phyloP scores from a whole-genome alignment of 129 eudicot species.

The Erigeron canadensis region DNA sequence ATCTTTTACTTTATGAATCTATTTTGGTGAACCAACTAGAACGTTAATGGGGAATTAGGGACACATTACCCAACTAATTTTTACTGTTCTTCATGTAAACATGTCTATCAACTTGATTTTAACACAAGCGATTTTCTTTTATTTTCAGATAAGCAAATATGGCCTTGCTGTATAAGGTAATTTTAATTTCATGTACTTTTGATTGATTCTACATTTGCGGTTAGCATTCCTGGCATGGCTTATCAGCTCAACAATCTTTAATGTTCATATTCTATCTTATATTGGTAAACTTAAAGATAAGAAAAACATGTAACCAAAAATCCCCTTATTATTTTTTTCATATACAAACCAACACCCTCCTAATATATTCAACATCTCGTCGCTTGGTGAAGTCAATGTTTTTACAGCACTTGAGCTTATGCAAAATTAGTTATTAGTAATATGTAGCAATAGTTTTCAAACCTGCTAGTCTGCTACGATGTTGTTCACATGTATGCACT shows the following conservation, averaged over 20 bases:
- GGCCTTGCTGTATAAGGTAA: slow-evolving; percentile 51
- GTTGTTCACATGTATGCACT: no score
- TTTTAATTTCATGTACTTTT: neutral
- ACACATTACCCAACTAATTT: neutral
- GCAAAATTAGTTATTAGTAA: neutral
- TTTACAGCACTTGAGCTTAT: neutral
- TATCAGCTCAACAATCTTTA: neutral
- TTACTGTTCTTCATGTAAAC: slow-evolving; percentile 1
- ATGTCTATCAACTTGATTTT: neutral
- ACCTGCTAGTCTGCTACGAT: no score
- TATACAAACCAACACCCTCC: no score
- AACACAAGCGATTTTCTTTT: slow-evolving; percentile 2
- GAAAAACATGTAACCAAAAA: neutral
- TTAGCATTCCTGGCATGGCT: neutral
- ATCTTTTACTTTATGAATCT: no score
- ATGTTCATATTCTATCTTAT: neutral
- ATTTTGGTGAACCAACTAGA: no score
- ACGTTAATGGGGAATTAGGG: no score
- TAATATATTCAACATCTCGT: neutral
- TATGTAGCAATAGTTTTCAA: neutral
- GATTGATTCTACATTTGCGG: neutral
- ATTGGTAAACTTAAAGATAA: neutral
- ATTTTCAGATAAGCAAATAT: slow-evolving; percentile 34
- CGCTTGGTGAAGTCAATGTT: neutral
- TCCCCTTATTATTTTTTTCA: no score